These are phyloP conservation scores for Aspergillus chevalieri DNA, from an alignment of 2,329 filamentous ascomycete species.

Conservation along the genomic window DNA sequence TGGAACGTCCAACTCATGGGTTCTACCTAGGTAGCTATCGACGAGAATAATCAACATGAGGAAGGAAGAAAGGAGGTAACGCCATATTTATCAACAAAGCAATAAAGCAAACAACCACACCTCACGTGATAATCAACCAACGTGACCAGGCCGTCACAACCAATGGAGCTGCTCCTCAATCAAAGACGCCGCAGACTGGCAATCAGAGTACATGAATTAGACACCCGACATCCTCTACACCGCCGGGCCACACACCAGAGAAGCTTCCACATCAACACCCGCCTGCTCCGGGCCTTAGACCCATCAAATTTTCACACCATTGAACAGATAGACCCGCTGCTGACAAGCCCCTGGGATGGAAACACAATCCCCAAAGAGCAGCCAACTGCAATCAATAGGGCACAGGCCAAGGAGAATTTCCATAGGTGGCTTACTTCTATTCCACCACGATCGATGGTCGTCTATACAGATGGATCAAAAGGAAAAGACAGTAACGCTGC, in stretches of 20 bases:
- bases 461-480: not conserved
- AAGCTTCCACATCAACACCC: not conserved
- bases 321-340: not conserved
- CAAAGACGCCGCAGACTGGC: not conserved
- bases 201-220: not conserved
- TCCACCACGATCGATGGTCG: not conserved
- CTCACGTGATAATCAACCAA: too few relatives aligned
- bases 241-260: not conserved
- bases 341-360: not conserved
- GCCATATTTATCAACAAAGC: too few relatives aligned
- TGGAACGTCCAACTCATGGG: too few relatives aligned
- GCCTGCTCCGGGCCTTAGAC: not conserved
- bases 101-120: too few relatives aligned
- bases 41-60: too few relatives aligned
- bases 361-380: not conserved
- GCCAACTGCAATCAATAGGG: not conserved
- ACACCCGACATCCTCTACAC: not conserved
- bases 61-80: too few relatives aligned
- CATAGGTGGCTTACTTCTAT: not conserved
- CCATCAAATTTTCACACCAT: not conserved
- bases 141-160: too few relatives aligned
- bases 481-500: not conserved
- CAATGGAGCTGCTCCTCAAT: too few relatives aligned
- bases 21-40: too few relatives aligned
- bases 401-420: not conserved